These are phyloP conservation scores for Leucosporidium scottii DNA, from an alignment of 768 basidiomycete species.

Conservation along the genomic window DNA sequence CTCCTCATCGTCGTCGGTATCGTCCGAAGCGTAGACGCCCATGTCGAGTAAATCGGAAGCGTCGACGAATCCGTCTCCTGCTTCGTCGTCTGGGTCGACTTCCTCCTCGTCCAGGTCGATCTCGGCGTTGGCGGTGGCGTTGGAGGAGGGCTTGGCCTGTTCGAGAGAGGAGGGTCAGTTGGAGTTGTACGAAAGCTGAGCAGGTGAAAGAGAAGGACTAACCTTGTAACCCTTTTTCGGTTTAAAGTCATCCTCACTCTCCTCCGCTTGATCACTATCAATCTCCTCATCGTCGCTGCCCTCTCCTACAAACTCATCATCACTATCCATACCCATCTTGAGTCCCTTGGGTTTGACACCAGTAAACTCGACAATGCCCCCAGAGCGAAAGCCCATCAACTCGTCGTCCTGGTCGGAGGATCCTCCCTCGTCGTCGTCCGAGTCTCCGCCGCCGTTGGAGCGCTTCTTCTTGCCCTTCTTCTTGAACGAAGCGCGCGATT, in stretches of 20 bases:
- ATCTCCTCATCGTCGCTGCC: slow-evolving; percentile 75
- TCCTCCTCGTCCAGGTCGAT: slow-evolving; percentile 40
- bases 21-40: slow-evolving; percentile 45
- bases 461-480: not conserved
- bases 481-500: not conserved
- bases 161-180: slow-evolving; percentile 47
- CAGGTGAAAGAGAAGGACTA: slow-evolving; percentile 33
- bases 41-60: slow-evolving; percentile 43
- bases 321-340: slow-evolving; percentile 45
- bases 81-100: slow-evolving; percentile 40
- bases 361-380: slow-evolving; percentile 31
- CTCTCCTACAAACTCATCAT: slow-evolving; percentile 39
- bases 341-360: slow-evolving; percentile 26
- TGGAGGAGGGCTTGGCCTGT: not conserved
- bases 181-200: too few species aligned
- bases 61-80: slow-evolving; percentile 44
- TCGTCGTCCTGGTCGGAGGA: slow-evolving; percentile 45
- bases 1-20: slow-evolving; percentile 42
- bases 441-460: too few species aligned
- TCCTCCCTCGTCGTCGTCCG: slow-evolving; percentile 31
- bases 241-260: slow-evolving; percentile 64
- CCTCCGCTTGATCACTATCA: slow-evolving; percentile 67
- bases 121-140: slow-evolving; percentile 3
- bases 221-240: slow-evolving; percentile 35
- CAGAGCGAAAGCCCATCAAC: slow-evolving; percentile 11